These are phyloP conservation scores for Nymphaea thermarum DNA, from an alignment of 164 flowering plant genomes.

Conservation along the genomic window DNA sequence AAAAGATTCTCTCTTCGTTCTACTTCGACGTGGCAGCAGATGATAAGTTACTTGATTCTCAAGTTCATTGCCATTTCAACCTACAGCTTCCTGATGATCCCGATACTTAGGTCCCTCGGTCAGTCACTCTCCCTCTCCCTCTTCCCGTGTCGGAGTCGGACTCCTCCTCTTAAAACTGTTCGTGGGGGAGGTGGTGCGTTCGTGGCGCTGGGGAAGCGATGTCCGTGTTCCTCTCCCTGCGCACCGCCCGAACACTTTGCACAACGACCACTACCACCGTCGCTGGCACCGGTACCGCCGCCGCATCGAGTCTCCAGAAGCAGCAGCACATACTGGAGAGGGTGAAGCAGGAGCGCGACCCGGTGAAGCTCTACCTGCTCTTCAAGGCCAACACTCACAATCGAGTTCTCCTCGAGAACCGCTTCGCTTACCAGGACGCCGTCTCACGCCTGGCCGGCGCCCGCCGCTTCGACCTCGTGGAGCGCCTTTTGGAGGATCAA, in stretches of 20 bases:
- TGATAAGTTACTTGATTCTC: no score
- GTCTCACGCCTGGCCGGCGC: constrained; percentile 67
- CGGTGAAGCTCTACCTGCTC: constrained; percentile 48
- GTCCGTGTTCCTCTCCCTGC: neutral
- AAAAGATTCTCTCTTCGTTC: no score
- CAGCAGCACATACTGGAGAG: neutral
- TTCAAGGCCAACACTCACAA: constrained; percentile 56
- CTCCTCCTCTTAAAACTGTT: no score
- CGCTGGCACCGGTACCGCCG: neutral
- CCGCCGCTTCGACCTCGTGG: constrained; percentile 49
- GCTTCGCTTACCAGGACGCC: constrained; percentile 62
- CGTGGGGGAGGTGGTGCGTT: no score
- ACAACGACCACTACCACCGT: neutral
- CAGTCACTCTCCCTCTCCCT: neutral
- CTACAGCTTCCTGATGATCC: no score
- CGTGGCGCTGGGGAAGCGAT: neutral
- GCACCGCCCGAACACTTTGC: neutral
- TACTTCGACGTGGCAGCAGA: no score
- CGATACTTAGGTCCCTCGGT: no score
- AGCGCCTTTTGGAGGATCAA: constrained; percentile 60
- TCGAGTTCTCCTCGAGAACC: constrained; percentile 50
- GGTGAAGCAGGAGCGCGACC: constrained; percentile 64
- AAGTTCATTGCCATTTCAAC: no score
- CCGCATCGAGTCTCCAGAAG: neutral
- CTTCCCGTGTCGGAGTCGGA: neutral